These are phyloP conservation scores for Lepraria neglecta DNA, from an alignment of 495 filamentous ascomycete species.

Conservation along the genomic window DNA sequence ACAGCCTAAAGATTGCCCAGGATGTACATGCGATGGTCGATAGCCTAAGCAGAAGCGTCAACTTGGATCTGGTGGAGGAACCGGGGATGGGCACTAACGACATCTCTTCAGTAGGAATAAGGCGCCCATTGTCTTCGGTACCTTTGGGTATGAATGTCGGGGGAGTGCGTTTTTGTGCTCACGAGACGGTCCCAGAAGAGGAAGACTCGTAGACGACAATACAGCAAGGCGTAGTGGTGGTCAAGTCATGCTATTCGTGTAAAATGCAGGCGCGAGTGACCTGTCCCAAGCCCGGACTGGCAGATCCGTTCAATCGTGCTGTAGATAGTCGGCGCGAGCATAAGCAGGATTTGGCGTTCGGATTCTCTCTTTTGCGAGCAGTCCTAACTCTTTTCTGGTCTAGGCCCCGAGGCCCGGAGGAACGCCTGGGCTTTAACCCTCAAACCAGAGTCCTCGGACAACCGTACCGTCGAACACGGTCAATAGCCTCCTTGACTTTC, in stretches of 20 bases:
- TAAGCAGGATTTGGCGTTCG: background rate
- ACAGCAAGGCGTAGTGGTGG: background rate
- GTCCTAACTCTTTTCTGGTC: background rate
- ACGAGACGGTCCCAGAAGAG: slow-evolving; percentile 4
- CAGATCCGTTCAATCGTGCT: background rate
- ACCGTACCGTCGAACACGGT: background rate
- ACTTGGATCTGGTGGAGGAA: too few relatives aligned
- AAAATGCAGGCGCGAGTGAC: background rate
- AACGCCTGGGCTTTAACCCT: too few relatives aligned
- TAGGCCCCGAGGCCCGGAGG: background rate
- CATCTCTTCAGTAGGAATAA: slow-evolving; percentile 5
- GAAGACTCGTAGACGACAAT: slow-evolving; percentile 2
- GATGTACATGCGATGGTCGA: too few relatives aligned
- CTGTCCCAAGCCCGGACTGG: background rate
- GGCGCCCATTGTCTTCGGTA: slow-evolving; percentile 6
- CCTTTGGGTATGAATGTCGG: slow-evolving; percentile 3
- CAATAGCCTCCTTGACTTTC: too few relatives aligned
- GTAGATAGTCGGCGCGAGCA: background rate
- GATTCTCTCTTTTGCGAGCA: background rate
- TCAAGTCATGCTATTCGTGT: background rate
- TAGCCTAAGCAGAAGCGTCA: too few relatives aligned
- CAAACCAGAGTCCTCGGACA: too few relatives aligned
- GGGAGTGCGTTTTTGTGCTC: background rate
- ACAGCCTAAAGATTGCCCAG: too few relatives aligned
- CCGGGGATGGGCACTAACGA: too few relatives aligned